These are phyloP conservation scores for Strigomonas oncopelti DNA, from an alignment of 208 protist genomes.

Conservation along the genomic window DNA sequence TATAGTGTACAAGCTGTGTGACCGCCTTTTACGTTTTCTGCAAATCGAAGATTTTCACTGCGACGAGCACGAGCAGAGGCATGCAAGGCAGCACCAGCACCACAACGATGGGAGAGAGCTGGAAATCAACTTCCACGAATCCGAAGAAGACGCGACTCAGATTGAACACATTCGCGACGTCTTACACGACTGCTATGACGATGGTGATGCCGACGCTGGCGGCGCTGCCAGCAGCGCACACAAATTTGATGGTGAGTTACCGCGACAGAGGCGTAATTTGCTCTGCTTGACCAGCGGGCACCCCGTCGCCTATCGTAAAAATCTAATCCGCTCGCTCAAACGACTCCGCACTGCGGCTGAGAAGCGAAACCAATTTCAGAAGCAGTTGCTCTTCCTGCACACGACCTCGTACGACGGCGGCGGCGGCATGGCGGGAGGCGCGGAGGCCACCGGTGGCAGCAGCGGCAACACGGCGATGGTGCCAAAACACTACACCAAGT, in stretches of 20 bases:
- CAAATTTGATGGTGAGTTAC: too few relatives aligned
- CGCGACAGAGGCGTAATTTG: background rate
- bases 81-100: too few relatives aligned
- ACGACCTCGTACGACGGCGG: too few relatives aligned
- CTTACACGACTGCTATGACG: background rate
- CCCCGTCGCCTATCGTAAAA: conserved; percentile 22
- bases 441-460: too few relatives aligned
- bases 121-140: too few relatives aligned
- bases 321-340: conserved; percentile 44
- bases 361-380: conserved; percentile 31
- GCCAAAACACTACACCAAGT: conserved; percentile 4
- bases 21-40: conserved; percentile 43
- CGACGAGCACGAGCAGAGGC: conserved; percentile 31
- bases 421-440: too few relatives aligned
- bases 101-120: too few relatives aligned
- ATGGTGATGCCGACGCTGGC: background rate
- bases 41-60: too few relatives aligned
- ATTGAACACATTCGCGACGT: background rate
- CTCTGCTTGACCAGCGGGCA: conserved; percentile 25
- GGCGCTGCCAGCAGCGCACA: too few relatives aligned
- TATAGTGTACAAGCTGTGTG: conserved; percentile 52
- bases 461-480: too few relatives aligned
- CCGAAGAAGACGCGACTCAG: too few relatives aligned
- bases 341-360: conserved; percentile 47
- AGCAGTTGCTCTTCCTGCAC: too few relatives aligned